These are phyloP conservation scores for Amanita fuliginea DNA, from an alignment of 768 basidiomycete genomes.

Conservation along the genomic window DNA sequence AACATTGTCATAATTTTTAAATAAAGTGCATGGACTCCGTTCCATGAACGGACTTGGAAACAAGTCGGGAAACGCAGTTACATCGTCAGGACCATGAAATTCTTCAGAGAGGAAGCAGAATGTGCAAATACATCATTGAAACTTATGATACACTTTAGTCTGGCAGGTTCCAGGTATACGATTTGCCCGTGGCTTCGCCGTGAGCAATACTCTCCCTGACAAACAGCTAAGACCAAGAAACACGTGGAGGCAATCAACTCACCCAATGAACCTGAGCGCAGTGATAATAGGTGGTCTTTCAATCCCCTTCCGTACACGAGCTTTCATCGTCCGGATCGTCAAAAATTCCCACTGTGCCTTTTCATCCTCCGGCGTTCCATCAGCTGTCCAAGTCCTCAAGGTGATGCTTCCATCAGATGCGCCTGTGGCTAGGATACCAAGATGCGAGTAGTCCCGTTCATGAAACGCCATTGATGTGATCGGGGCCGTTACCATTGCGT, in stretches of 20 bases:
- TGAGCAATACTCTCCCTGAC: slow-evolving; percentile 48
- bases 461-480: slow-evolving; percentile 80
- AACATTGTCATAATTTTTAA: no score
- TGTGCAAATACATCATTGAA: neutral
- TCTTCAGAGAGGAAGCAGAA: no score
- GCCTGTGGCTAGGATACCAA: slow-evolving; percentile 75
- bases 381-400: slow-evolving; percentile 77
- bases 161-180: slow-evolving; percentile 46
- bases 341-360: slow-evolving; percentile 69
- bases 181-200: slow-evolving; percentile 54
- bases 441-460: slow-evolving; percentile 75
- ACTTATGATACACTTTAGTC: slow-evolving; percentile 22
- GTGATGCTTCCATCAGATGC: slow-evolving; percentile 66
- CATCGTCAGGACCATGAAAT: no score
- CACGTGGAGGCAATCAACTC: slow-evolving; percentile 11
- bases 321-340: slow-evolving; percentile 57
- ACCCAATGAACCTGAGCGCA: slow-evolving; percentile 80
- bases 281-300: slow-evolving; percentile 43
- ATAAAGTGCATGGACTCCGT: no score
- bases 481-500: slow-evolving; percentile 33
- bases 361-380: slow-evolving; percentile 56
- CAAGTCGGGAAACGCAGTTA: no score
- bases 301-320: slow-evolving; percentile 25
- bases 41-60: no score
- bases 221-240: neutral